These are phyloP conservation scores for Penicillium sp. DNA, from an alignment of 2,329 filamentous ascomycete species.

Conservation along the genomic window DNA sequence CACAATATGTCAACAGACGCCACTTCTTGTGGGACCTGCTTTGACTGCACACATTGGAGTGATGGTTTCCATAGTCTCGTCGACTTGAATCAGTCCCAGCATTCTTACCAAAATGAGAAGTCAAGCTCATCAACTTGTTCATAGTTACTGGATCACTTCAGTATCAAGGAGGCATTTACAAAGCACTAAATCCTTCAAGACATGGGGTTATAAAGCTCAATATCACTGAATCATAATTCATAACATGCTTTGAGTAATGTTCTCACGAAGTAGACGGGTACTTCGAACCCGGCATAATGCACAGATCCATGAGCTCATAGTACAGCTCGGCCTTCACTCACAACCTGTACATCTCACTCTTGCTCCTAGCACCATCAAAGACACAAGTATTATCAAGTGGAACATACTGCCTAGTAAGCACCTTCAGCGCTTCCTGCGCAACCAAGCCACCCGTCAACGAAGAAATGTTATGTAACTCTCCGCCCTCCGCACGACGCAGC, in stretches of 20 bases:
- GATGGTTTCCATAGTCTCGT: neutral
- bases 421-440: conserved; percentile 95
- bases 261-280: no score
- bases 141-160: neutral
- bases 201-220: neutral
- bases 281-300: neutral
- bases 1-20: neutral
- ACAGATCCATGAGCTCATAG: neutral
- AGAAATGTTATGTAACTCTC: conserved; percentile 89
- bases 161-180: neutral
- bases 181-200: neutral
- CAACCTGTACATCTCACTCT: conserved; percentile 53
- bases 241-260: neutral
- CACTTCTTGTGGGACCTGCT: neutral
- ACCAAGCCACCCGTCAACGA: conserved; percentile 86
- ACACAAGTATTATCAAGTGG: conserved; percentile 64
- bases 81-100: neutral
- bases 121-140: no score
- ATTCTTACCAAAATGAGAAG: neutral
- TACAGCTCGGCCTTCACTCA: conserved; percentile 20
- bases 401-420: conserved; percentile 64
- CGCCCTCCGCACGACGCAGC: conserved; percentile 72
- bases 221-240: conserved; percentile 11
- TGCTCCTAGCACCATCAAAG: conserved; percentile 61
- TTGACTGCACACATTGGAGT: neutral